Conservation (phyloP, 148 eudicot genomes). For the Agrostemma githago region DNA sequence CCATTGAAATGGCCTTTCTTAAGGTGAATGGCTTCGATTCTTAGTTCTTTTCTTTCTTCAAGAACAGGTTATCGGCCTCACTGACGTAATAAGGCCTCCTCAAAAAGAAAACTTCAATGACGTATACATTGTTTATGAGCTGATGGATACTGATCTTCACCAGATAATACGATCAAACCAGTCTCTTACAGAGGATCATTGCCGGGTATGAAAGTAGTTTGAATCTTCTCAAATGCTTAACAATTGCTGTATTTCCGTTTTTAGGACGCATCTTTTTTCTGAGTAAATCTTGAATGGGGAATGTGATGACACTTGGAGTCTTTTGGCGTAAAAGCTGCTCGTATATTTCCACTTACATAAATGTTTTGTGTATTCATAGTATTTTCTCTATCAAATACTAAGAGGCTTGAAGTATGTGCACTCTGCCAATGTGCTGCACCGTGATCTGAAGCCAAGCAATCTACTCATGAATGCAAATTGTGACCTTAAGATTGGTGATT, state of each 20-base stretch:
- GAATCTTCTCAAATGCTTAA: not conserved
- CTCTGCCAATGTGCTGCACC: conserved; percentile 79
- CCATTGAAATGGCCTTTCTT: not conserved
- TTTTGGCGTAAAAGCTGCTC: not conserved
- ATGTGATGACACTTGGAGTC: not conserved
- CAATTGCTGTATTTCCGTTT: not conserved
- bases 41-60: conserved; percentile 9
- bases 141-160: conserved; percentile 82
- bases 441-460: conserved; percentile 90
- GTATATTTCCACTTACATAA: conserved; percentile 23
- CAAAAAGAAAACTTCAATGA: conserved; percentile 60
- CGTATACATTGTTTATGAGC: conserved; percentile 62
- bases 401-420: conserved; percentile 84
- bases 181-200: conserved; percentile 58
- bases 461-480: conserved; percentile 73
- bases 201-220: conserved; percentile 46
- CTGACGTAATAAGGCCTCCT: conserved; percentile 63
- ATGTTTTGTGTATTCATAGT: conserved; percentile 43
- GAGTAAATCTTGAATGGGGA: not conserved
- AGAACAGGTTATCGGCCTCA: conserved; percentile 46
- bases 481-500: conserved; percentile 86
- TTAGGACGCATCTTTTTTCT: not conserved
- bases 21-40: not conserved
- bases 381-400: conserved; percentile 73
- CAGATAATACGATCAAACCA: conserved; percentile 64